Evolutionary conservation across 2,329 filamentous ascomycete species (phyloP), one percentile per base, ranked within the genome.

Genomic region (Teratosphaeria viscida): DNA sequence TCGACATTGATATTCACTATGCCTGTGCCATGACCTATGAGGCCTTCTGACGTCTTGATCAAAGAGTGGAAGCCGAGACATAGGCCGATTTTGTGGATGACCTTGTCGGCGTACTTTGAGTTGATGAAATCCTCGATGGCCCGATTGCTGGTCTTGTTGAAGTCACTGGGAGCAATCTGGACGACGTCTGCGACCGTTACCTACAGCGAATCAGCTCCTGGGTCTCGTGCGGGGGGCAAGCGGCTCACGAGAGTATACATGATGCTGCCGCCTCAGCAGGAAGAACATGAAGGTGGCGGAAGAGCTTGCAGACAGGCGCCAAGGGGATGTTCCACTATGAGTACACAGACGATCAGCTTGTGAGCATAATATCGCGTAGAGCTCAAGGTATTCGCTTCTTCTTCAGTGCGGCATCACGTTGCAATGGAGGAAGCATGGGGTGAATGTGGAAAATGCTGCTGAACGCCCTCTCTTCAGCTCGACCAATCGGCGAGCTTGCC

Each of bases 121-220:
- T 99, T 97, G 77, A 99, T 94, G 69, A 94, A 94, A 77, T 99
- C 92, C 75, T 96, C 91, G 64, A 99, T 90, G 1, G 91, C 90
- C 63, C 91, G 83, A 35, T 85, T 82, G 70, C 89, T 95, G 62
- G 85, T 81, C 74, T 94, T 94, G 62, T 85, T 82, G 71, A 97
- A 96, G 72, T 96, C 89, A 69, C 90, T 84, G 1, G 94, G 94
- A 35, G 84, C 82, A 76, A 99, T 95, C 76, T 95, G 90, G 66
- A 99, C 90, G 67, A 99, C 82, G 78, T 99, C 94, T 67, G 91
- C 87, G 68, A 99, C 86, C 66, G 94, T 96, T 52, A 91, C 94
- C 94, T 96, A 29, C 26, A 47, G 29, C 23, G 3, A n/a, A 34
- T 59, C 32, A 59, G 57, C 29, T 10, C 35, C n/a, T 55, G 3